These are phyloP conservation scores for Aspergillus sp. DNA, from an alignment of 2,329 filamentous ascomycete species.

Conservation along the genomic window DNA sequence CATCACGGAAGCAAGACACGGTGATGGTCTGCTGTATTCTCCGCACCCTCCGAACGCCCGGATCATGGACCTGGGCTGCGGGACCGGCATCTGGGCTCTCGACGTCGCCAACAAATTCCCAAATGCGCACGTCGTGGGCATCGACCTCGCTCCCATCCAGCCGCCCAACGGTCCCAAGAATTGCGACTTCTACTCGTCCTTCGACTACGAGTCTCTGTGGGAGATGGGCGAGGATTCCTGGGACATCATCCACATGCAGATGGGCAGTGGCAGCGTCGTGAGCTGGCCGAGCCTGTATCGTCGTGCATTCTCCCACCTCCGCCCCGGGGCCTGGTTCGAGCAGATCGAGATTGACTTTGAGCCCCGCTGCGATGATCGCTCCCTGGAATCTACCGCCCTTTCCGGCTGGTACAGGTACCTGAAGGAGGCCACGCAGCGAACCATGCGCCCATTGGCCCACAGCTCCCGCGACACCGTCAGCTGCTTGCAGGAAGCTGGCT, in stretches of 20 bases:
- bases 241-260: conserved; percentile 75
- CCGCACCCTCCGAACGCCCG: conserved; percentile 35
- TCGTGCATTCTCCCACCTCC: conserved; percentile 63
- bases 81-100: conserved; percentile 86
- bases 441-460: conserved; percentile 57
- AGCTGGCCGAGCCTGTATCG: conserved; percentile 68
- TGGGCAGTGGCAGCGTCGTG: conserved; percentile 66
- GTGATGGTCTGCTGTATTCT: conserved; percentile 34
- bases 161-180: conserved; percentile 61
- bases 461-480: conserved; percentile 48
- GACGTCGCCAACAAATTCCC: conserved; percentile 65
- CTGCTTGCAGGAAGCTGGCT: conserved; percentile 61
- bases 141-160: conserved; percentile 55
- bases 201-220: conserved; percentile 75
- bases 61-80: conserved; percentile 64
- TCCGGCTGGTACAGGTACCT: conserved; percentile 62
- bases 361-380: conserved; percentile 61
- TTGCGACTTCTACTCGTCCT: conserved; percentile 55
- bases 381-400: conserved; percentile 48
- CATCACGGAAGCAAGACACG: conserved; percentile 54
- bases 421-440: conserved; percentile 56
- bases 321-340: conserved; percentile 69
- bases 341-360: conserved; percentile 82
- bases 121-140: conserved; percentile 49
- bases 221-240: conserved; percentile 56